Percentiles rank a stretch among this genome's conserved stretches.
phyloP scores from a whole-genome alignment of 345 rosid genomes.

The Eutrema yunnanense region DNA sequence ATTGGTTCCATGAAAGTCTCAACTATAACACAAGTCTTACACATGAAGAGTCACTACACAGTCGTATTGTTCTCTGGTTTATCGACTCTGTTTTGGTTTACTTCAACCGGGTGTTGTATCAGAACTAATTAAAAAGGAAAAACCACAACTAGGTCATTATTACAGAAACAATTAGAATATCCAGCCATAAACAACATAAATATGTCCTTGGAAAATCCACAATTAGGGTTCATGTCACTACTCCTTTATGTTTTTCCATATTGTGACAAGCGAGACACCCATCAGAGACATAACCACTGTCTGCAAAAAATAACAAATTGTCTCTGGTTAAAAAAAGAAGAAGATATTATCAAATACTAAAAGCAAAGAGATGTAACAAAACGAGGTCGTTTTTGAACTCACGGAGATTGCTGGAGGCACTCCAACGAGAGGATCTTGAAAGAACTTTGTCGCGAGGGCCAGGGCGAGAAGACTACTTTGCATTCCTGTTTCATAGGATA shows the following conservation, averaged over 20 bases:
- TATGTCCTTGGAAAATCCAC: neutral
- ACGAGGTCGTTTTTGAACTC: conserved; percentile 14
- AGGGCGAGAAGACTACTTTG: conserved; percentile 96
- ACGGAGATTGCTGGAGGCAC: conserved; percentile 95
- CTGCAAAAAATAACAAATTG: conserved; percentile 32
- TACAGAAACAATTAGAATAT: neutral
- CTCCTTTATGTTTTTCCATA: conserved; percentile 58
- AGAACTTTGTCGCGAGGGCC: conserved; percentile 82
- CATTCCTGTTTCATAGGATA: conserved; percentile 95
- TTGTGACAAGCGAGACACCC: conserved; percentile 77
- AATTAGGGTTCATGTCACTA: neutral
- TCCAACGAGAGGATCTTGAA: conserved; percentile 91
- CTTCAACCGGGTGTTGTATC: neutral
- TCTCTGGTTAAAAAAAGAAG: neutral
- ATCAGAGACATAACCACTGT: conserved; percentile 85
- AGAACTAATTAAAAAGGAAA: neutral
- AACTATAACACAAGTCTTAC: neutral
- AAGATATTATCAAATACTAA: no score
- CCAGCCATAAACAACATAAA: neutral
- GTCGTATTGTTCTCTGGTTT: neutral
- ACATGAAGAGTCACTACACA: neutral
- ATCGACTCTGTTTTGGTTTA: neutral
- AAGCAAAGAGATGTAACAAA: neutral
- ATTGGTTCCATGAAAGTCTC: neutral
- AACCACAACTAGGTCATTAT: neutral